Evolutionary conservation across 495 filamentous ascomycete genomes (phyloP), one percentile per base, ranked within the genome.

Genomic region (Rhypophila decipiens): DNA sequence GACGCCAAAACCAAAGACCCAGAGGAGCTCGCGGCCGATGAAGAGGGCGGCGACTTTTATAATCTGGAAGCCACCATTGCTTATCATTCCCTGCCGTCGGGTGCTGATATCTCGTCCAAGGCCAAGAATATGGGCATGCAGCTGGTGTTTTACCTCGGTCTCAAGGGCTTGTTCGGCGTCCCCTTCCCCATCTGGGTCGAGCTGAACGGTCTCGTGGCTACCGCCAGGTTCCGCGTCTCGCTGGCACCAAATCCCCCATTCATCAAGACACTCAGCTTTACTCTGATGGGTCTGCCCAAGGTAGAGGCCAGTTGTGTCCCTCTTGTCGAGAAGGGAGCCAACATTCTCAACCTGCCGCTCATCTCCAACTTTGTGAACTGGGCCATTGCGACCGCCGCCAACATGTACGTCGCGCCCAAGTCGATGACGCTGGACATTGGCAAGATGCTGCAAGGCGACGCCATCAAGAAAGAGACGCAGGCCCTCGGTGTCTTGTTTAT

Each of bases 331-430:
- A 83, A 79, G 42, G 90, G 89, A 12, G 84, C 95, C 52, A 97
- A 97, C 56, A 82, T 96, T 34, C 70, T 97, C 5, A 95, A 97
- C 52, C 69, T 97, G 21, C 91, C 91, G 0, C 59, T 97, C 38
- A 95, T 97, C 53, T 95, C 88, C 0, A 91, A 95, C 52, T 96
- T 97, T 60, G 90, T 95, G 67, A 95, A 96, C 67, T 95, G 89
- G 63, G 88, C 90, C n/a, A 95, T 97, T 52, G 82, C 76, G 27
- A 81, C 91, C 1, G 88, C 90, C 4, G 81, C 84, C 24, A 84
- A 83, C 60, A 87, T 95, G 75, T 96, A 95, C 50, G 90, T 95
- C 35, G 91, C 91, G 13, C 91, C 91, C n/a, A 97, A 95, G 65
- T 90, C 86, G 1, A 85, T 96, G 85, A 87, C 86, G 2, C 77